Conservation (phyloP, 352 stramenopile genomes). For the Blastocystis sp. region DNA sequence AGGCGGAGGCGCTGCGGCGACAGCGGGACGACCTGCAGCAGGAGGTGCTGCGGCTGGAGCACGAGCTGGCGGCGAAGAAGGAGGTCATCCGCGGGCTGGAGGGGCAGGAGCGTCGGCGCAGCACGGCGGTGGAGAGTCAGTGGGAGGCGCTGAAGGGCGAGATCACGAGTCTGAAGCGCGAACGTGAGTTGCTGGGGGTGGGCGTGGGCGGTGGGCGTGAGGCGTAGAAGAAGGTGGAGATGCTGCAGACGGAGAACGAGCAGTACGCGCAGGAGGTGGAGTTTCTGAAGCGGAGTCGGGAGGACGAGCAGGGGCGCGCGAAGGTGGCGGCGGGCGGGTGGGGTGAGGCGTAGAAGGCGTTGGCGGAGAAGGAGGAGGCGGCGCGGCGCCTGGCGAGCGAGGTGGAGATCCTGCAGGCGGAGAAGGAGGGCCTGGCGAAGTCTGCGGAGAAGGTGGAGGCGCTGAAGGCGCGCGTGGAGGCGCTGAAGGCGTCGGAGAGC, state of each 20-base stretch:
- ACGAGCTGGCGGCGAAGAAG: not conserved
- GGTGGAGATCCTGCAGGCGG: not conserved
- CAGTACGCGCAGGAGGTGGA: not conserved
- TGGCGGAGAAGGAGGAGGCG: constrained; percentile 8
- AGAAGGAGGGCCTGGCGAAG: constrained; percentile 42
- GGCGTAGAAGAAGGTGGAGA: constrained; percentile 14
- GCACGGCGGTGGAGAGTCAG: not conserved
- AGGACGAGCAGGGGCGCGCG: not conserved
- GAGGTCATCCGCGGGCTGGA: constrained; percentile 12
- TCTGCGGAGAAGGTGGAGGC: constrained; percentile 24
- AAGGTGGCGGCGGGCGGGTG: not conserved
- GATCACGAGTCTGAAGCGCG: not conserved
- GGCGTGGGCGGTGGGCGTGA: not conserved
- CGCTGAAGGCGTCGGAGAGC: not conserved
- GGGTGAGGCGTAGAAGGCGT: not conserved
- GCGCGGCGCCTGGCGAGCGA: not conserved
- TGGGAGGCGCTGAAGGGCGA: not conserved
- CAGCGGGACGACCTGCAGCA: constrained; percentile 43
- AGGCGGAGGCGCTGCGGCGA: constrained; percentile 22
- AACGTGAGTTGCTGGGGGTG: not conserved
- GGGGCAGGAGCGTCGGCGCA: constrained; percentile 11
- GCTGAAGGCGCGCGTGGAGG: constrained; percentile 21
- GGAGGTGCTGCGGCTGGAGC: constrained; percentile 22
- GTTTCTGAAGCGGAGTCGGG: constrained; percentile 23
- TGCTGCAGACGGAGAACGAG: constrained; percentile 35